phyloP scores from a whole-genome alignment of 164 flowering plant species.

The Liquidambar formosana region DNA sequence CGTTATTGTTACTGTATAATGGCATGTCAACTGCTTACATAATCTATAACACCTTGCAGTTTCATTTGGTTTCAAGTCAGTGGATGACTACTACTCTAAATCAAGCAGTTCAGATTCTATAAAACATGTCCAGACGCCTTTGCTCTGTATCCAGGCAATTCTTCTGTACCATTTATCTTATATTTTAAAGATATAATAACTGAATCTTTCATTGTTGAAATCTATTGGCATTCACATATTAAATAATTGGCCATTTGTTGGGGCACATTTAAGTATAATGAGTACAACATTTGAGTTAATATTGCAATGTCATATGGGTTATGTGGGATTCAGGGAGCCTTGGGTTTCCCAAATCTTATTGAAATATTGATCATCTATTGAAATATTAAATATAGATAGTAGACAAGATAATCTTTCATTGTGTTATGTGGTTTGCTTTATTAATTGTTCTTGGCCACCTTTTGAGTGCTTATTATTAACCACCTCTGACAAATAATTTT shows the following conservation, averaged over 20 bases:
- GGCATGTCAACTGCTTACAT: slow-evolving; percentile 7
- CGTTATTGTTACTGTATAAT: background rate
- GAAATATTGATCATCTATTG: background rate
- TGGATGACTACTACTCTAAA: slow-evolving; percentile 80
- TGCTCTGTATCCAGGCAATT: slow-evolving; percentile 89
- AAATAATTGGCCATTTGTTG: background rate
- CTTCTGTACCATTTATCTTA: slow-evolving; percentile 5
- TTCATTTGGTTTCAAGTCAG: slow-evolving; percentile 93
- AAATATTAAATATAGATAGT: background rate
- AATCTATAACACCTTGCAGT: slow-evolving; percentile 44
- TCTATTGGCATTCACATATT: too few species aligned
- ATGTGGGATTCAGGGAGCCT: background rate
- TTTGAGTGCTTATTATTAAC: background rate
- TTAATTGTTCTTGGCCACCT: background rate
- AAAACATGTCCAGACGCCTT: slow-evolving; percentile 64
- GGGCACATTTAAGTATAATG: background rate
- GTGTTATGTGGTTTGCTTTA: background rate
- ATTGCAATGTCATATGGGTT: background rate
- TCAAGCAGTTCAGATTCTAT: slow-evolving; percentile 83
- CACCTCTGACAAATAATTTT: background rate
- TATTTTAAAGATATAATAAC: background rate
- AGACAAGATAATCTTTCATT: too few species aligned
- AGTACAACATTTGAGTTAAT: background rate
- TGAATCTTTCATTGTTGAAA: too few species aligned
- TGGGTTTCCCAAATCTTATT: background rate